Evolutionary conservation across 768 basidiomycete genomes (phyloP), one percentile per base, ranked within the genome.

Genomic region (Lactifluus piperatus): DNA sequence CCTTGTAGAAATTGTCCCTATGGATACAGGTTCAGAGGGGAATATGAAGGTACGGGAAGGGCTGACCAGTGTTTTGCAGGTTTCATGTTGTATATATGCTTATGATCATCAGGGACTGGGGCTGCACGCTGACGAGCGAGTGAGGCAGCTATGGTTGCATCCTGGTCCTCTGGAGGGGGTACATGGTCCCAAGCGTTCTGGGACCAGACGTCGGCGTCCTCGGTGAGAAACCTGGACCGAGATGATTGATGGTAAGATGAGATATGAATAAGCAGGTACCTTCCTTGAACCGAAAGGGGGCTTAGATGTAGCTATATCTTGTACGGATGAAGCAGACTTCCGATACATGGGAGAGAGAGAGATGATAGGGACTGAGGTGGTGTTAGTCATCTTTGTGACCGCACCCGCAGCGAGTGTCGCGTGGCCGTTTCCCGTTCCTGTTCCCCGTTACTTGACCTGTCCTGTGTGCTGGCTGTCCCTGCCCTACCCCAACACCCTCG

Each of bases 151-250:
- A 97, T 92, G 13, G 74, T 74, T n/a, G 85, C 82, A 41, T 75
- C 78, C 69, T 95, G 91, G 72, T 92, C 91, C 11, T 82, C 77
- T 18, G 91, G 89, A 5, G 86, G 85, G 32, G 86, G 84, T 46
- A 94, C 91, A 68, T 92, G 91, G 68, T 93, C 90, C 94, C 91
- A 94, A 1, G 91, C 91, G 67, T 93, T 93, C 62, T 91, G 86
- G 26, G 79, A 77, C 88, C 90, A 94, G 3, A 91, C 86, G 64
- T 90, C 81, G n/a, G 75, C 68, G 41, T 85, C 79, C 26, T 84
- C 75, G 46, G 79, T 84, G 39, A 91, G 77, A 68, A 88, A 88
- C 69, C 89, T 89, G 39, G 13, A 29, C 18, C 32, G 8, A 54
- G 26, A 51, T 48, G 7, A 39, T 11, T 32, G 60, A 39, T 36